These are phyloP conservation scores for Trichoderma brevicompactum DNA, from an alignment of 2,329 filamentous ascomycete genomes.

Conservation along the genomic window DNA sequence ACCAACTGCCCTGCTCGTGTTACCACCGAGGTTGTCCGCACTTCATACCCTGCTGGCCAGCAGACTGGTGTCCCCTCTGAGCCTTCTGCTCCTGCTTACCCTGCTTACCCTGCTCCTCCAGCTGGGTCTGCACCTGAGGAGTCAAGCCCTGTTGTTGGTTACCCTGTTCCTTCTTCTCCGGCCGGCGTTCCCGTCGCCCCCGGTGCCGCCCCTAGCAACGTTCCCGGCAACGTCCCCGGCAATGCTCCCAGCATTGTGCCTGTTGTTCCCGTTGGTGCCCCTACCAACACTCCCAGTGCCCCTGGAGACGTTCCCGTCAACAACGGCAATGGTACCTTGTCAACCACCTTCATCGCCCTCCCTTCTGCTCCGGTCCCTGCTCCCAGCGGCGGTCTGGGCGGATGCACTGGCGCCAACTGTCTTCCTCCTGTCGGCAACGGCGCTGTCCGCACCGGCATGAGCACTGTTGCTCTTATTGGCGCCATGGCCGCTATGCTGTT, in stretches of 20 bases:
- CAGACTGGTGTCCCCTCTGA: conserved; percentile 12
- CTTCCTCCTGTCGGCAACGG: conserved; percentile 30
- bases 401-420: conserved; percentile 29
- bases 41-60: conserved; percentile 32
- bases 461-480: conserved; percentile 33
- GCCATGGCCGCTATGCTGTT: conserved; percentile 31
- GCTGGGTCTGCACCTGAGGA: neutral
- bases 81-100: neutral
- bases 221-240: too few species aligned
- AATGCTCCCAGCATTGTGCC: neutral
- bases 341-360: conserved; percentile 1
- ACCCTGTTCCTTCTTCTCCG: neutral
- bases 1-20: conserved; percentile 28
- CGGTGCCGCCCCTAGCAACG: neutral
- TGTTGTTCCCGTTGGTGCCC: neutral
- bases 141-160: neutral
- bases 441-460: conserved; percentile 33
- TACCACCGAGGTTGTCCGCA: conserved; percentile 31
- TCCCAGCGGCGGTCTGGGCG: conserved; percentile 5
- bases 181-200: neutral
- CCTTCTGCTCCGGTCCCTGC: conserved; percentile 8
- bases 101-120: neutral
- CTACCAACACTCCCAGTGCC: neutral
- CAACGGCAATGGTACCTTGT: conserved; percentile 2
- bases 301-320: neutral